phyloP scores from a whole-genome alignment of 768 basidiomycete species.

The Mycena crocata region DNA sequence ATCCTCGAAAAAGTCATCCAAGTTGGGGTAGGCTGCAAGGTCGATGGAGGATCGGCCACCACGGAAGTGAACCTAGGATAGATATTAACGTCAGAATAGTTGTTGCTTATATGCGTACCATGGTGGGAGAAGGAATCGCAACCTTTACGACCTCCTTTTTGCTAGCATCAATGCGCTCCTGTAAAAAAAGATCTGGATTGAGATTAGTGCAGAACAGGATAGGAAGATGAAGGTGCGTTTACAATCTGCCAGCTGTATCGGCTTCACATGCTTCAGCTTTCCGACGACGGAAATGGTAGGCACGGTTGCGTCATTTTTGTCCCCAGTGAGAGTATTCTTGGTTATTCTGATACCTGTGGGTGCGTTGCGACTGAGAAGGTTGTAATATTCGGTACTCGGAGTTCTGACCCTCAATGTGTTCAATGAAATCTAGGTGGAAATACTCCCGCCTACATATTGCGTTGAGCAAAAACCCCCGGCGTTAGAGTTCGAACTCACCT shows the following conservation, averaged over 20 bases:
- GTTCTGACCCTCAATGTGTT: conserved; percentile 27
- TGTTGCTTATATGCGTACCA: conserved; percentile 9
- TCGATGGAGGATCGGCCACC: conserved; percentile 33
- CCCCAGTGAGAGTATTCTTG: conserved; percentile 16
- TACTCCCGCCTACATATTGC: conserved; percentile 24
- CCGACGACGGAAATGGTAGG: conserved; percentile 32
- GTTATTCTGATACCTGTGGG: conserved; percentile 23
- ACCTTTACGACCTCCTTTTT: conserved; percentile 33
- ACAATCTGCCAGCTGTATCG: conserved; percentile 35
- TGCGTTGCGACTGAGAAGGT: neutral
- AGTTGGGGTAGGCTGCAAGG: conserved; percentile 31
- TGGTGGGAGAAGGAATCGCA: conserved; percentile 36
- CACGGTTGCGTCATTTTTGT: conserved; percentile 25
- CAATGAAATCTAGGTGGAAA: conserved; percentile 36
- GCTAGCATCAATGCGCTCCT: conserved; percentile 28
- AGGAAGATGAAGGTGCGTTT: neutral
- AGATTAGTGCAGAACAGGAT: neutral
- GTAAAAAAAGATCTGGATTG: conserved; percentile 21
- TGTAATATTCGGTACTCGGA: neutral
- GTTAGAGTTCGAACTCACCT: conserved; percentile 31
- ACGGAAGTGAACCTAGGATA: conserved; percentile 31
- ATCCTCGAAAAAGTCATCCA: conserved; percentile 35
- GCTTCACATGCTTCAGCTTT: conserved; percentile 32
- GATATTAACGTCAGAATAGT: neutral
- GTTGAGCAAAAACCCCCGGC: neutral